Evolutionary conservation across 345 rosid species (phyloP).

Genomic region (Arabidopsis suecica): DNA sequence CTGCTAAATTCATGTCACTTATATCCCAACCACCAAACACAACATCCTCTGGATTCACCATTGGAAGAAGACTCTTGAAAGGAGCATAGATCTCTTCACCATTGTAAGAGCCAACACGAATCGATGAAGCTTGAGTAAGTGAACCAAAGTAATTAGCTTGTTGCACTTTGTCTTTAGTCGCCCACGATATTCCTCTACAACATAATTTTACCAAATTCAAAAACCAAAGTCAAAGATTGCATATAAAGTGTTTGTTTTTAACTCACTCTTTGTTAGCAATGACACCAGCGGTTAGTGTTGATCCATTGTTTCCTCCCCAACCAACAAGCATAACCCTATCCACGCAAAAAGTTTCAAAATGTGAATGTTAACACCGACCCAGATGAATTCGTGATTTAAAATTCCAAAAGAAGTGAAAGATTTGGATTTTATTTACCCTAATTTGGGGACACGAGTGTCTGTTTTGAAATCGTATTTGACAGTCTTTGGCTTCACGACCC

Average conservation of each 20-base stretch:
- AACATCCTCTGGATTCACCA: conserved; percentile 94
- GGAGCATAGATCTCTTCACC: conserved; percentile 99
- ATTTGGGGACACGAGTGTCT: conserved; percentile 76
- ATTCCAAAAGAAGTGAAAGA: background rate
- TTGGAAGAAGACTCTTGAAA: conserved; percentile 93
- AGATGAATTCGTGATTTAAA: background rate
- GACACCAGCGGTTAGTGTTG: conserved; percentile 86
- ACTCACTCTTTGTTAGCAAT: conserved; percentile 94
- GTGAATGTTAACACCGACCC: background rate
- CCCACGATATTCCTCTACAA: conserved; percentile 97
- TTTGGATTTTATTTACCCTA: conserved; percentile 56
- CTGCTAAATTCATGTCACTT: conserved; percentile 94
- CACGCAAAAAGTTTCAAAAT: background rate
- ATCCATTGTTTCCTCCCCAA: conserved; percentile 99
- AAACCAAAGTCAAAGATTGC: background rate
- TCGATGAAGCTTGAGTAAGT: conserved; percentile 87
- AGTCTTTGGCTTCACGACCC: conserved; percentile 89
- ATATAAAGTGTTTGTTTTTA: background rate
- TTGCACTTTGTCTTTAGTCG: conserved; percentile 94
- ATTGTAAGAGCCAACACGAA: conserved; percentile 93
- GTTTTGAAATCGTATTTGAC: conserved; percentile 92
- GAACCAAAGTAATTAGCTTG: conserved; percentile 98
- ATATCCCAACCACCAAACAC: conserved; percentile 99
- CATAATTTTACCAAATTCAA: background rate
- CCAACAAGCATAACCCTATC: conserved; percentile 97